A percentile compares a stretch with the other conserved stretches of the same genome.
phyloP scores from a whole-genome alignment of 2,329 filamentous ascomycete species.

The Zasmidium angulare region DNA sequence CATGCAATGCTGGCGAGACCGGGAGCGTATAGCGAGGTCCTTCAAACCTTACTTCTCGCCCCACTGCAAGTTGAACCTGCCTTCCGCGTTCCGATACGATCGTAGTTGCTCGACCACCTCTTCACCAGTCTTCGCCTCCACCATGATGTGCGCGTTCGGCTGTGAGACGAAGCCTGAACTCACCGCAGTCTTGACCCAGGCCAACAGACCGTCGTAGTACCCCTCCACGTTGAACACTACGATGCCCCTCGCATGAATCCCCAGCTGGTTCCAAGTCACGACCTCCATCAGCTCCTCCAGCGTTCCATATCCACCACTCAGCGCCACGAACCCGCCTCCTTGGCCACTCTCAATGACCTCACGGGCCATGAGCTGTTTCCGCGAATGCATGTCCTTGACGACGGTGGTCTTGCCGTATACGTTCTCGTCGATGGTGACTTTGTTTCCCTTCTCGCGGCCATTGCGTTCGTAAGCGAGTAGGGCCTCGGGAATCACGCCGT shows the following conservation, averaged over 20 bases:
- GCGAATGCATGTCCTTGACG: conserved; percentile 92
- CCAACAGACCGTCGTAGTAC: conserved; percentile 84
- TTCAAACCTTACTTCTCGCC: conserved; percentile 53
- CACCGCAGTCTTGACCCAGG: conserved; percentile 77
- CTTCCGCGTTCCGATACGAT: conserved; percentile 73
- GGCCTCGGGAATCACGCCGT: conserved; percentile 89
- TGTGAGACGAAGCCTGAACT: conserved; percentile 72
- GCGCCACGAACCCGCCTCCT: conserved; percentile 83
- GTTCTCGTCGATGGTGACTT: conserved; percentile 51
- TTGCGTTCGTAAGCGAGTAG: conserved; percentile 55
- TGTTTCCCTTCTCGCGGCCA: conserved; percentile 13
- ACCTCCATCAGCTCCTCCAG: conserved; percentile 94
- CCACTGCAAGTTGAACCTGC: conserved; percentile 82
- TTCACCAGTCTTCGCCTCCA: conserved; percentile 70
- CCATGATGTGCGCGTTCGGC: conserved; percentile 72
- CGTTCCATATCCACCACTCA: conserved; percentile 89
- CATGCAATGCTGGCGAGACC: not conserved
- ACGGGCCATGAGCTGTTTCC: conserved; percentile 90
- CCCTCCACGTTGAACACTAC: conserved; percentile 84
- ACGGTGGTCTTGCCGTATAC: conserved; percentile 82
- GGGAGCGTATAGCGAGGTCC: not conserved
- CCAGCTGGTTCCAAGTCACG: conserved; percentile 89
- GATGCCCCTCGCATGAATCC: conserved; percentile 80
- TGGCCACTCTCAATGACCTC: conserved; percentile 79
- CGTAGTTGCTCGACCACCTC: conserved; percentile 70